phyloP scores from a whole-genome alignment of 2,329 filamentous ascomycete species.

The Epichloe sp. region DNA sequence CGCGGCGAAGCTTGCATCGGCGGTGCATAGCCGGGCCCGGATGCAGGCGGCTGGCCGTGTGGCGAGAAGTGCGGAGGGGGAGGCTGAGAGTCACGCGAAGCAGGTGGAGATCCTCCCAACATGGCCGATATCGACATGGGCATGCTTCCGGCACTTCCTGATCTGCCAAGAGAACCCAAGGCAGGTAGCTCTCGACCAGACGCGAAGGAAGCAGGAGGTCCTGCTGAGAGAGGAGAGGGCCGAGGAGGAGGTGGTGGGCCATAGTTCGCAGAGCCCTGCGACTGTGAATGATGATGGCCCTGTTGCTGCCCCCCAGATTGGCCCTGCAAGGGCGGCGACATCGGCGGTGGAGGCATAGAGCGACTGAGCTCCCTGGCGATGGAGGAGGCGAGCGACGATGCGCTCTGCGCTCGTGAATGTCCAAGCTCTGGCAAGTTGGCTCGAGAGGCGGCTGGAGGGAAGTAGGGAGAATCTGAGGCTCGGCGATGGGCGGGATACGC shows the following conservation, averaged over 20 bases:
- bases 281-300: conserved; percentile 16
- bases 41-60: conserved; percentile 25
- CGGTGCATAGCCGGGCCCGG: conserved; percentile 33
- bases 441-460: conserved; percentile 19
- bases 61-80: conserved; percentile 28
- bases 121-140: conserved; percentile 51
- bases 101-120: conserved; percentile 37
- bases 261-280: conserved; percentile 25
- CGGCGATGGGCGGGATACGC: conserved; percentile 23
- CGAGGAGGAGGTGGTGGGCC: conserved; percentile 33
- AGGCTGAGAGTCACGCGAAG: conserved; percentile 27
- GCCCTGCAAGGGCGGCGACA: conserved; percentile 29
- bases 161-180: conserved; percentile 34
- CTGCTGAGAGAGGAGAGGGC: conserved; percentile 28
- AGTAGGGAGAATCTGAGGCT: conserved; percentile 31
- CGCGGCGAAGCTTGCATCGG: conserved; percentile 42
- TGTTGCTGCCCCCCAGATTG: conserved; percentile 11
- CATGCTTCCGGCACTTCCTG: conserved; percentile 32
- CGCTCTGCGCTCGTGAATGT: conserved; percentile 30
- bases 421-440: conserved; percentile 19
- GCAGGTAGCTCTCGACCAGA: conserved; percentile 40
- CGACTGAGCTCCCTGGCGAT: conserved; percentile 24
- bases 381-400: conserved; percentile 31
- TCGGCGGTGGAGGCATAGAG: conserved; percentile 30
- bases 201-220: conserved; percentile 31